A percentile compares a stretch with the other conserved stretches of the same genome.
phyloP scores from a whole-genome alignment of 2,329 filamentous ascomycete species.

The Mycogone perniciosa region DNA sequence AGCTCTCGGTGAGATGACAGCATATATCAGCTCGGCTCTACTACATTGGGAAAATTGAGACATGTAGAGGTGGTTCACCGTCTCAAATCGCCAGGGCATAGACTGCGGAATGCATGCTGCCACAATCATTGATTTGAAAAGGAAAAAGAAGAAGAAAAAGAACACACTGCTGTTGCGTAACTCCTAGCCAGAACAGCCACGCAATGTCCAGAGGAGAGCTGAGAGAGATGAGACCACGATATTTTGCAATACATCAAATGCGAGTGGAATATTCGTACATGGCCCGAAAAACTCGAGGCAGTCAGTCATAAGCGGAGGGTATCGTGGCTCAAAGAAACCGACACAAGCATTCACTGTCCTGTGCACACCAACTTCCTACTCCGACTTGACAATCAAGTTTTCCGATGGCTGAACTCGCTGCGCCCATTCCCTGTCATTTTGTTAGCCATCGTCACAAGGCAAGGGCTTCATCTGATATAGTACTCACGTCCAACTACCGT shows the following conservation, averaged over 20 bases:
- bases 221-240: constrained; percentile 12
- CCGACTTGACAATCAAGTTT: constrained; percentile 53
- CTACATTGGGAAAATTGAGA: too few relatives aligned
- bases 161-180: too few relatives aligned
- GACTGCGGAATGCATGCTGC: not conserved
- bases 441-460: not conserved
- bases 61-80: too few relatives aligned
- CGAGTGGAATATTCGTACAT: constrained; percentile 11
- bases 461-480: not conserved
- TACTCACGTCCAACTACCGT: constrained; percentile 95
- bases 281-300: constrained; percentile 3
- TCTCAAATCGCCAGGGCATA: not conserved
- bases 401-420: constrained; percentile 57
- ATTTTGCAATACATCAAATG: constrained; percentile 8
- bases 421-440: constrained; percentile 53
- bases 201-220: not conserved
- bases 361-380: constrained; percentile 17
- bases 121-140: not conserved
- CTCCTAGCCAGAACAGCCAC: too few relatives aligned
- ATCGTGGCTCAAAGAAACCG: constrained; percentile 13
- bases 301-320: constrained; percentile 11
- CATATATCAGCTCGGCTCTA: too few relatives aligned
- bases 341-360: constrained; percentile 2
- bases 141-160: not conserved
- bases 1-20: constrained; percentile 4